These are phyloP conservation scores for Arthrobotrys sphaeroides DNA, from an alignment of 2,329 filamentous ascomycete species.

Conservation along the genomic window DNA sequence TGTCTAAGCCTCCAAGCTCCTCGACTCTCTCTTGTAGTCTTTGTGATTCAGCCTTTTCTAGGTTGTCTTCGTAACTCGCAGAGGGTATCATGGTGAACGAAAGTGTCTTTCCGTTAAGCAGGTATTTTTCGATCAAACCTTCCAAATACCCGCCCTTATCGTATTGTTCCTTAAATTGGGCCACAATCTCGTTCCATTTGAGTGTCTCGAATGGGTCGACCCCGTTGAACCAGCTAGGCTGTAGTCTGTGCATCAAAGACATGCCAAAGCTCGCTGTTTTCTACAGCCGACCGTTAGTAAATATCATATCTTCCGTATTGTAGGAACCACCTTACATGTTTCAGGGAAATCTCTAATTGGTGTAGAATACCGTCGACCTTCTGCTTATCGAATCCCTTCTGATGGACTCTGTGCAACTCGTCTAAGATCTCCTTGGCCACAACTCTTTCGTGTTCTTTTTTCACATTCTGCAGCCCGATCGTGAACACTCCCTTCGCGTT, in stretches of 20 bases:
- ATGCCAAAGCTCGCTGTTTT: slow-evolving; percentile 97
- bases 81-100: slow-evolving; percentile 95
- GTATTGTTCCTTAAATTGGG: slow-evolving; percentile 80
- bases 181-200: slow-evolving; percentile 88
- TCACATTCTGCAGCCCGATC: slow-evolving; percentile 88
- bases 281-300: slow-evolving; percentile 62
- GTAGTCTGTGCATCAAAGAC: slow-evolving; percentile 84
- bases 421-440: slow-evolving; percentile 78
- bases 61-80: slow-evolving; percentile 74
- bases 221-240: slow-evolving; percentile 94
- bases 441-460: slow-evolving; percentile 78
- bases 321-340: slow-evolving; percentile 62
- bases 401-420: slow-evolving; percentile 74
- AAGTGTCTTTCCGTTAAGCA: slow-evolving; percentile 84
- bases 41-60: slow-evolving; percentile 78
- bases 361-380: slow-evolving; percentile 96
- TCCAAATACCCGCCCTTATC: slow-evolving; percentile 83
- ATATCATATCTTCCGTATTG: no score
- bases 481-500: slow-evolving; percentile 84
- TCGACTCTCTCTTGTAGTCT: slow-evolving; percentile 79
- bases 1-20: slow-evolving; percentile 75
- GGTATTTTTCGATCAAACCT: slow-evolving; percentile 83
- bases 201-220: slow-evolving; percentile 90
- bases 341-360: slow-evolving; percentile 88
- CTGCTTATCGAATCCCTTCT: slow-evolving; percentile 82